phyloP scores from a whole-genome alignment of 2,329 filamentous ascomycete genomes.

The Cladosporium sp. region DNA sequence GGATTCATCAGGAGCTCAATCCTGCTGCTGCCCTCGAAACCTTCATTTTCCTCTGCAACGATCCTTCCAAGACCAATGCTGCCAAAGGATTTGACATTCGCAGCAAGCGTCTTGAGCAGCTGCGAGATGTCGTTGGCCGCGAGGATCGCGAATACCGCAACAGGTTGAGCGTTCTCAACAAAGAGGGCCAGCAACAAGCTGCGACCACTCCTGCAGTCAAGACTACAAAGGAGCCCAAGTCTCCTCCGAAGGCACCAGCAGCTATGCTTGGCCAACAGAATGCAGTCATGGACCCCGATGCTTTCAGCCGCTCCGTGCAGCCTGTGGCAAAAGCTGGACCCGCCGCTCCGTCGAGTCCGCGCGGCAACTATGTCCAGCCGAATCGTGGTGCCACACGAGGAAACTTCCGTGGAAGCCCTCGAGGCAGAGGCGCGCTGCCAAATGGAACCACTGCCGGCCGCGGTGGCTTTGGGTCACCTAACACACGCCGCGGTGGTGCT shows the following conservation, averaged over 20 bases:
- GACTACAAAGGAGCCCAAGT: conserved; percentile 20
- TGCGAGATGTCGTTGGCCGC: conserved; percentile 51
- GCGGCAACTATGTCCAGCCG: conserved; percentile 22
- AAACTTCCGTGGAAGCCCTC: conserved; percentile 26
- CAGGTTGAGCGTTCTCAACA: conserved; percentile 34
- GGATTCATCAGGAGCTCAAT: conserved; percentile 52
- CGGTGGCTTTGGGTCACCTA: conserved; percentile 25
- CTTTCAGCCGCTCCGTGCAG: conserved; percentile 38
- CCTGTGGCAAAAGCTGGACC: conserved; percentile 27
- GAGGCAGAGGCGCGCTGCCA: conserved; percentile 12
- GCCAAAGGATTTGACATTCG: conserved; percentile 54
- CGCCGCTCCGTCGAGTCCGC: conserved; percentile 18
- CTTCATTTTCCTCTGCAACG: conserved; percentile 56
- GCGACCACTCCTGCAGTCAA: neutral
- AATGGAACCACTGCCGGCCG: conserved; percentile 26
- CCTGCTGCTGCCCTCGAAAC: conserved; percentile 51
- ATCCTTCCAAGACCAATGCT: conserved; percentile 47
- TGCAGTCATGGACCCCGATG: conserved; percentile 51
- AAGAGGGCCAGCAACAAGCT: conserved; percentile 26
- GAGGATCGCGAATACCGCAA: conserved; percentile 52
- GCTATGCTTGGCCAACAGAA: conserved; percentile 34
- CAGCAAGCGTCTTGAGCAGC: conserved; percentile 52
- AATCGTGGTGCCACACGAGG: conserved; percentile 29
- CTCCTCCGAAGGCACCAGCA: conserved; percentile 36
- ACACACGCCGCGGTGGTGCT: conserved; percentile 16